These are phyloP conservation scores for Venturia oleaginea DNA, from an alignment of 2,329 filamentous ascomycete genomes.

Conservation along the genomic window DNA sequence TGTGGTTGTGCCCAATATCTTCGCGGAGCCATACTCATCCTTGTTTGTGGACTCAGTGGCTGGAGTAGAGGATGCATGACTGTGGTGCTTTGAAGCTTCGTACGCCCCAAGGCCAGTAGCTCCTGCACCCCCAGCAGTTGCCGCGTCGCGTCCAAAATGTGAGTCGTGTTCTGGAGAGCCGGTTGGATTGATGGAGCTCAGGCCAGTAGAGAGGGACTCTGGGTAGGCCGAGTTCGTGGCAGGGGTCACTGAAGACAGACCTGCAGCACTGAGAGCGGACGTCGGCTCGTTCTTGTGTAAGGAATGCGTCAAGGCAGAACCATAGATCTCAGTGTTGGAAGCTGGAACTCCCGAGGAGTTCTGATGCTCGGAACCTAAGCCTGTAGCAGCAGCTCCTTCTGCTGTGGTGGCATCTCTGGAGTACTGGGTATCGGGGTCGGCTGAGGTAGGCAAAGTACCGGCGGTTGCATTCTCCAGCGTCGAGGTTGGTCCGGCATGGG, in stretches of 20 bases:
- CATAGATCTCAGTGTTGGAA: conserved; percentile 4
- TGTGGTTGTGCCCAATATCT: conserved; percentile 7
- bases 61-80: background rate
- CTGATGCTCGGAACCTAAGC: background rate
- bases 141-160: conserved; percentile 9
- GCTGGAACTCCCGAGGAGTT: background rate
- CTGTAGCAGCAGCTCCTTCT: background rate
- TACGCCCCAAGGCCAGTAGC: background rate
- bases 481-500: background rate
- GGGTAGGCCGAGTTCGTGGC: background rate
- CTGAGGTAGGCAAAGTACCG: background rate
- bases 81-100: conserved; percentile 1
- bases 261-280: background rate
- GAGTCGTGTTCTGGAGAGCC: conserved; percentile 3
- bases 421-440: background rate
- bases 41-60: background rate
- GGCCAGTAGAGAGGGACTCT: background rate
- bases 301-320: background rate
- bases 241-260: background rate
- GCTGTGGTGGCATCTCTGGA: background rate
- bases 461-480: background rate
- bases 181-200: background rate
- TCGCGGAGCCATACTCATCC: background rate
- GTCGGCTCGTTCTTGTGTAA: conserved; percentile 1
- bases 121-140: background rate